These are phyloP conservation scores for Diatrype stigma DNA, from an alignment of 2,329 filamentous ascomycete genomes.

Conservation along the genomic window DNA sequence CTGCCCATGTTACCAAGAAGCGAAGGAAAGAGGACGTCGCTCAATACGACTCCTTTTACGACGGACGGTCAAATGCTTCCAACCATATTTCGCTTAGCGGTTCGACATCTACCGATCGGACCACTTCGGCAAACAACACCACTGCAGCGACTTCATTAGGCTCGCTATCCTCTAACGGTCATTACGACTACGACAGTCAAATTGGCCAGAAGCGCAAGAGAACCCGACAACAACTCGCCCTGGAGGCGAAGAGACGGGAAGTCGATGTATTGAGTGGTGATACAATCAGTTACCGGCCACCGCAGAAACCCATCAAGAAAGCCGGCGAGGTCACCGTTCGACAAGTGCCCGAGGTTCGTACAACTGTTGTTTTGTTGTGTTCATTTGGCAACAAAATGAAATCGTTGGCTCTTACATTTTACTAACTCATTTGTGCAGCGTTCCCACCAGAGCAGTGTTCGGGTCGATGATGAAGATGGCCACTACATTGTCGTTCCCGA, in stretches of 20 bases:
- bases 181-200: slow-evolving; percentile 64
- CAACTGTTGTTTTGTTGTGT: too few relatives aligned
- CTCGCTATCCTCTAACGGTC: slow-evolving; percentile 58
- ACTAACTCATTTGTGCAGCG: slow-evolving; percentile 13
- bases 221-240: slow-evolving; percentile 70
- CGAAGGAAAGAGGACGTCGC: slow-evolving; percentile 61
- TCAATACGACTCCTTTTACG: slow-evolving; percentile 68
- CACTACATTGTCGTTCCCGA: slow-evolving; percentile 94
- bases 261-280: slow-evolving; percentile 66
- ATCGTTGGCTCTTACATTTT: neutral
- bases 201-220: slow-evolving; percentile 89
- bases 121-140: slow-evolving; percentile 74
- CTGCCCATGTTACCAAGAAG: slow-evolving; percentile 64
- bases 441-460: slow-evolving; percentile 50
- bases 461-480: slow-evolving; percentile 93
- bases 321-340: slow-evolving; percentile 70
- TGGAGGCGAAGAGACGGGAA: slow-evolving; percentile 76
- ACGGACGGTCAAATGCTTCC: slow-evolving; percentile 64
- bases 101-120: slow-evolving; percentile 80
- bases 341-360: slow-evolving; percentile 60
- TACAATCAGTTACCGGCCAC: slow-evolving; percentile 77
- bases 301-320: slow-evolving; percentile 85
- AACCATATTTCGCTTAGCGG: slow-evolving; percentile 67
- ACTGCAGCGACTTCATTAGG: slow-evolving; percentile 88
- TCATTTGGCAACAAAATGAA: too few relatives aligned